A percentile compares a stretch with the other conserved stretches of the same genome.
phyloP scores from a whole-genome alignment of 306 rosid species.

The Vigna mungo region DNA sequence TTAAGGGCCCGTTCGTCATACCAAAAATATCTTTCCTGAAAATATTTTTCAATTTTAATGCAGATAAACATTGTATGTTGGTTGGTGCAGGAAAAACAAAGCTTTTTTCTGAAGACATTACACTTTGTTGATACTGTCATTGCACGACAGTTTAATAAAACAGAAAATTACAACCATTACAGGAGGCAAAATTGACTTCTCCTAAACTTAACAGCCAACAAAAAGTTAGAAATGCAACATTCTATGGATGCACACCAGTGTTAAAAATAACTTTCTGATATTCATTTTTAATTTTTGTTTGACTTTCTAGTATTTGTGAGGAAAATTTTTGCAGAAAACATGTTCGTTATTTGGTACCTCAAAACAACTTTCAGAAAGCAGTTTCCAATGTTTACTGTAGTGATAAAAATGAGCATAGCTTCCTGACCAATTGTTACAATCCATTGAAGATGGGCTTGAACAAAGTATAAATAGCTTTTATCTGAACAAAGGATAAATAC shows the following conservation, averaged over 20 bases:
- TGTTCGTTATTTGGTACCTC: background rate
- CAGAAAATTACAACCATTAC: conserved; percentile 6
- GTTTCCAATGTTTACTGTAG: background rate
- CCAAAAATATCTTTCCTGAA: background rate
- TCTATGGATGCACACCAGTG: background rate
- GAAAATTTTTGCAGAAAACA: background rate
- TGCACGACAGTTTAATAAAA: background rate
- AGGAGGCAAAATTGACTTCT: background rate
- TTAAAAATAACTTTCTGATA: conserved; percentile 1
- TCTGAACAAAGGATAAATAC: background rate
- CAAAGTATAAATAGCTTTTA: background rate
- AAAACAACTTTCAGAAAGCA: background rate
- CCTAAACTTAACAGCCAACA: background rate
- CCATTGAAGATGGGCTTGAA: conserved; percentile 15
- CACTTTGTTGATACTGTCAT: background rate
- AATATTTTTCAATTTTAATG: background rate
- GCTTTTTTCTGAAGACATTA: background rate
- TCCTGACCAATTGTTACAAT: background rate
- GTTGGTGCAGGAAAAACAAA: background rate
- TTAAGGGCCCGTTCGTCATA: background rate
- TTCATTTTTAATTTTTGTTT: background rate
- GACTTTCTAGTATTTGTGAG: background rate
- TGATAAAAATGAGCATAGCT: background rate
- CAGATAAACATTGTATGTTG: background rate
- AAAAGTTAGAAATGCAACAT: background rate